A percentile compares a stretch with the other conserved stretches of the same genome.
Conservation (phyloP, 202 grass and related monocot genomes). For the Carex arenaria region DNA sequence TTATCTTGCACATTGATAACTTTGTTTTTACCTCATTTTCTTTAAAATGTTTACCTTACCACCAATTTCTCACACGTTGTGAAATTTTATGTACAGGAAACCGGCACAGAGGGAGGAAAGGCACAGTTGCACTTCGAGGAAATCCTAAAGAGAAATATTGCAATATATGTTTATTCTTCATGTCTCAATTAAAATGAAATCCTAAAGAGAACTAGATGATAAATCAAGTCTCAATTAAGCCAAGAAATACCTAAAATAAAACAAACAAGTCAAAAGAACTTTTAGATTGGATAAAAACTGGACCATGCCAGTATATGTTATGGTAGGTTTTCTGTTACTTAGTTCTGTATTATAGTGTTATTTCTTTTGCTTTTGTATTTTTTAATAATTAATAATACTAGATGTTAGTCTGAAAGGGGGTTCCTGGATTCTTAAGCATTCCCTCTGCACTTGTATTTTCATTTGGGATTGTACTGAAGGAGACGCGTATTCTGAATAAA, state of each 20-base stretch:
- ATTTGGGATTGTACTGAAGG: constrained; percentile 63
- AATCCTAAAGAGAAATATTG: too few species aligned
- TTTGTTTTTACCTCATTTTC: too few species aligned
- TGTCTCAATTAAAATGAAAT: too few species aligned
- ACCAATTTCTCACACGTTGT: too few species aligned
- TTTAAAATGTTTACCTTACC: too few species aligned
- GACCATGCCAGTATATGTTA: neutral
- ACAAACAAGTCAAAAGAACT: neutral
- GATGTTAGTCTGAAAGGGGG: constrained; percentile 40
- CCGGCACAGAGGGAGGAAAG: too few species aligned
- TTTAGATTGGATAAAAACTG: neutral
- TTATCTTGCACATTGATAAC: too few species aligned
- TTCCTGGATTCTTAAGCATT: constrained; percentile 68
- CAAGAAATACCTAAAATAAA: neutral
- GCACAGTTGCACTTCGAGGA: too few species aligned
- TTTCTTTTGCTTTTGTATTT: neutral
- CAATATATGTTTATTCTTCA: too few species aligned
- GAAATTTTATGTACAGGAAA: too few species aligned
- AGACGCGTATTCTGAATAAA: constrained; percentile 15
- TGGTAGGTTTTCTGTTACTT: neutral
- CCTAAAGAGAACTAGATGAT: neutral
- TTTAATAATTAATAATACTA: constrained; percentile 1
- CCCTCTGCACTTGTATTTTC: constrained; percentile 58
- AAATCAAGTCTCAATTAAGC: neutral
- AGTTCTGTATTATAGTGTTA: neutral